Evolutionary conservation across 306 rosid species (phyloP), one percentile per base, ranked within the genome.

Genomic region (Lotus japonicus): DNA sequence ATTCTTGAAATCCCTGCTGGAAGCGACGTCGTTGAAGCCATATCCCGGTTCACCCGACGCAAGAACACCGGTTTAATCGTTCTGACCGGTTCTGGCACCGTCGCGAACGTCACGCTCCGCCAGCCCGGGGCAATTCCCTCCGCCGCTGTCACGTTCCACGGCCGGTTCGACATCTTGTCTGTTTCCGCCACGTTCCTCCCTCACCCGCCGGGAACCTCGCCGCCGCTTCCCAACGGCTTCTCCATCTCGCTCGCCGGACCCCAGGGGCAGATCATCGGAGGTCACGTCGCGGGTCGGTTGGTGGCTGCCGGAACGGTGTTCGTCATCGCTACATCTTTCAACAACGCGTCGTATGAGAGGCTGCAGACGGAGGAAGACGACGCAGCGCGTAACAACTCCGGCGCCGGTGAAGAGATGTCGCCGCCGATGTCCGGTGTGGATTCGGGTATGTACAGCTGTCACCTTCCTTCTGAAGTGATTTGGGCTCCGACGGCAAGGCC

Each of bases 231-330:
- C 0, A 87, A 73, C 11, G 82, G 79, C 26, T 85, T 92, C 75
- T 74, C 91, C 9, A 82, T 89, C 78, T 84, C 89, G 0, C 86
- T 92, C 0, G 86, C 92, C 1, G 94, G 91, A 2, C 94, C 86
- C 0, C 92, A 88, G 64, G 98, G 98, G 6, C 91, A 86, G 86
- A 77, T 89, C 68, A 68, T 86, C 7, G 97, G 98, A 11, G 98
- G 98, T 0, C 14, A 79, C 11, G 88, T 88, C 15, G 64, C 62
- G 11, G 95, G 96, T 0, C 11, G 75, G 7, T 57, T 92, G 1
- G 2, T 82, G 3, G 84, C 97, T 0, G 87, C 78, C 0, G 91
- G 91, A 0, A 71, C 88, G 2, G 97, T 92, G 3, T 83, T 44
- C 76, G 68, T 92, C 1, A 75, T 86, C 3, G 96, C 84, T 2